phyloP scores from a whole-genome alignment of 192 early-diverging fungal genomes.

The Chytriomyces confervae region DNA sequence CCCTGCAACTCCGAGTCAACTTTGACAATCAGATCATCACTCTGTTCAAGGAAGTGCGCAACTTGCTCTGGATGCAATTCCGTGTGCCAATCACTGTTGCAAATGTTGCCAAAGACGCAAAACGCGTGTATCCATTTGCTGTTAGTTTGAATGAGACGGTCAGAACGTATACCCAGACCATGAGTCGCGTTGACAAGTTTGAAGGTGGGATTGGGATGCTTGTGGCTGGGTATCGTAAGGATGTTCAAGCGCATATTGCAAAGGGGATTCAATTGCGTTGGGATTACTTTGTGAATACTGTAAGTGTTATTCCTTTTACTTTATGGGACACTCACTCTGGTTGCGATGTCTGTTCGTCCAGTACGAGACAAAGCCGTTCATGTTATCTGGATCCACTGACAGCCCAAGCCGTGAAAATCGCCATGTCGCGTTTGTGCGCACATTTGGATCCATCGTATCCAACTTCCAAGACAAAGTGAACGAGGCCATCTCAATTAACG shows the following conservation, averaged over 20 bases:
- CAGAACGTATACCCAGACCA: conserved; percentile 87
- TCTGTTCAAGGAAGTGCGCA: conserved; percentile 98
- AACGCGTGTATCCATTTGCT: conserved; percentile 97
- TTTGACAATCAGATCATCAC: conserved; percentile 95
- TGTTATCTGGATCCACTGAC: conserved; percentile 40
- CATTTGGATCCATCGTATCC: conserved; percentile 87
- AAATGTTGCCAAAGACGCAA: conserved; percentile 92
- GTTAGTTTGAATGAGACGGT: conserved; percentile 96
- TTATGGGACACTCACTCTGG: background rate
- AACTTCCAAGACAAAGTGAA: conserved; percentile 97
- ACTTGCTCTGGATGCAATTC: conserved; percentile 95
- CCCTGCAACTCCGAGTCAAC: conserved; percentile 81
- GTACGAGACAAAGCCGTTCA: conserved; percentile 58
- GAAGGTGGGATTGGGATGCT: conserved; percentile 72
- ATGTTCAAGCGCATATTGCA: conserved; percentile 86
- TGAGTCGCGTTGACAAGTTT: conserved; percentile 78
- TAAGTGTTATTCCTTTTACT: no score
- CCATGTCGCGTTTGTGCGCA: conserved; percentile 91
- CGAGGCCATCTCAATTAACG: conserved; percentile 78
- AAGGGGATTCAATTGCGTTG: conserved; percentile 78
- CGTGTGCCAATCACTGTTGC: conserved; percentile 89
- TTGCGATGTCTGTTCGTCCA: background rate
- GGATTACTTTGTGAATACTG: conserved; percentile 97
- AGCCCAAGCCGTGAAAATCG: conserved; percentile 77
- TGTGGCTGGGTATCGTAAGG: conserved; percentile 90